phyloP scores from a whole-genome alignment of 78 protist genomes.

The Dictyostelium intermedium region DNA sequence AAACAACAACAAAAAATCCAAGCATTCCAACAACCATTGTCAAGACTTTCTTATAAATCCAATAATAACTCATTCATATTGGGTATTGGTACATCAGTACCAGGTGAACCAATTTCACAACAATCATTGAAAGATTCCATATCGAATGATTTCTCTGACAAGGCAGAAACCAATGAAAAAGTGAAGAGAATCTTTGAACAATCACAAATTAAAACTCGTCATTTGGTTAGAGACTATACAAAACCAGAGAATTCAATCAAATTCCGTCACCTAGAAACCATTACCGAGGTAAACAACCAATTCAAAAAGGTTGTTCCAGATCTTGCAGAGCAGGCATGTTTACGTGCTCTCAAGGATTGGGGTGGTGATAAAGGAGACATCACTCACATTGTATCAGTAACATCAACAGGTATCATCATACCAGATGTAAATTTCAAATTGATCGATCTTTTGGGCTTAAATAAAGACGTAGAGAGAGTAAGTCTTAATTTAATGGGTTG shows the following conservation, averaged over 20 bases:
- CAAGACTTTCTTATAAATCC: not conserved
- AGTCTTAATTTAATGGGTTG: constrained; percentile 57
- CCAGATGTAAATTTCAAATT: constrained; percentile 60
- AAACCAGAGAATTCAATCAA: constrained; percentile 33
- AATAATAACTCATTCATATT: constrained; percentile 31
- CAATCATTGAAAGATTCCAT: not conserved
- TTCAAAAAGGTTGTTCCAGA: not conserved
- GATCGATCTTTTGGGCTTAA: constrained; percentile 19
- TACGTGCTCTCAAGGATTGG: constrained; percentile 54
- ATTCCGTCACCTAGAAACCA: not conserved
- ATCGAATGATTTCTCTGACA: constrained; percentile 37
- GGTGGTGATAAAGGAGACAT: constrained; percentile 42
- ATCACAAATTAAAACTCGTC: constrained; percentile 52
- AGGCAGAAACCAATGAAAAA: constrained; percentile 13
- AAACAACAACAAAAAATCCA: not conserved
- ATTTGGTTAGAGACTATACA: constrained; percentile 20
- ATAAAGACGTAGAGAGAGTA: constrained; percentile 39
- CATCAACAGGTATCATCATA: constrained; percentile 53
- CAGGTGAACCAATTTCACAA: constrained; percentile 34
- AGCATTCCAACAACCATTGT: not conserved
- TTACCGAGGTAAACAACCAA: constrained; percentile 25
- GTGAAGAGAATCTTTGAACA: constrained; percentile 40
- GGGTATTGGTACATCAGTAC: constrained; percentile 55
- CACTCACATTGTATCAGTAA: constrained; percentile 38
- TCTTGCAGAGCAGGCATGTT: constrained; percentile 20